phyloP scores from a whole-genome alignment of 768 basidiomycete genomes.

The Sistotremastrum niveocremeum region DNA sequence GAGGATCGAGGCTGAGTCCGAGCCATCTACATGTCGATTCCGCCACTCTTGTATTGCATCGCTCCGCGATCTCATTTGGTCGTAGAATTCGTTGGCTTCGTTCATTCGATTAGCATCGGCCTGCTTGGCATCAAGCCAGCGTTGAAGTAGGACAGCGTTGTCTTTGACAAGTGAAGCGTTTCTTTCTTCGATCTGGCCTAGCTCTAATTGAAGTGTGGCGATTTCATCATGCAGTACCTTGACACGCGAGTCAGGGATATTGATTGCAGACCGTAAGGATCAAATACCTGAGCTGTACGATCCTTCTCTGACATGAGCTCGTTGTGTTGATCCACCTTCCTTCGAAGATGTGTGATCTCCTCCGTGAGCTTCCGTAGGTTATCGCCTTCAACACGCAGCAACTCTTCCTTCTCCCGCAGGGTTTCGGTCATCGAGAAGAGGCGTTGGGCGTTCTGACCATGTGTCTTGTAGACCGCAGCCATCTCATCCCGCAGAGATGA shows the following conservation, averaged over 20 bases:
- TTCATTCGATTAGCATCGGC: slow-evolving; percentile 91
- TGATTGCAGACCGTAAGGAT: neutral
- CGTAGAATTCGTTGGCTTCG: slow-evolving; percentile 81
- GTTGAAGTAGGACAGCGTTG: slow-evolving; percentile 88
- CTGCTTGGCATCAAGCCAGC: slow-evolving; percentile 95
- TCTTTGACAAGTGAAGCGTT: slow-evolving; percentile 81
- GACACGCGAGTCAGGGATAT: neutral
- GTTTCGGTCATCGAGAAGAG: slow-evolving; percentile 91
- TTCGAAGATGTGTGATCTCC: slow-evolving; percentile 52
- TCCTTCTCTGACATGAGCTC: slow-evolving; percentile 85
- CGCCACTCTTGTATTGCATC: slow-evolving; percentile 48
- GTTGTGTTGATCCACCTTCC: slow-evolving; percentile 71
- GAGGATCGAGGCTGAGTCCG: slow-evolving; percentile 17
- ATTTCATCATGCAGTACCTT: slow-evolving; percentile 94
- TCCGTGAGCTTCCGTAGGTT: slow-evolving; percentile 64
- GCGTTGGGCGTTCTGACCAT: slow-evolving; percentile 90
- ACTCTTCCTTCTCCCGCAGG: slow-evolving; percentile 84
- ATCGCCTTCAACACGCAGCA: slow-evolving; percentile 70
- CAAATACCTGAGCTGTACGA: slow-evolving; percentile 66
- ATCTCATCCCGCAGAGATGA: slow-evolving; percentile 85
- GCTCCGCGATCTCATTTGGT: slow-evolving; percentile 68
- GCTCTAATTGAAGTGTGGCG: slow-evolving; percentile 80
- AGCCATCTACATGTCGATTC: slow-evolving; percentile 18
- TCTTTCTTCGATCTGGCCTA: slow-evolving; percentile 77
- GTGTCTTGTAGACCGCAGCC: slow-evolving; percentile 89